Conservation (phyloP, 108 stramenopile species). For the Cylindrotheca fusiformis region DNA sequence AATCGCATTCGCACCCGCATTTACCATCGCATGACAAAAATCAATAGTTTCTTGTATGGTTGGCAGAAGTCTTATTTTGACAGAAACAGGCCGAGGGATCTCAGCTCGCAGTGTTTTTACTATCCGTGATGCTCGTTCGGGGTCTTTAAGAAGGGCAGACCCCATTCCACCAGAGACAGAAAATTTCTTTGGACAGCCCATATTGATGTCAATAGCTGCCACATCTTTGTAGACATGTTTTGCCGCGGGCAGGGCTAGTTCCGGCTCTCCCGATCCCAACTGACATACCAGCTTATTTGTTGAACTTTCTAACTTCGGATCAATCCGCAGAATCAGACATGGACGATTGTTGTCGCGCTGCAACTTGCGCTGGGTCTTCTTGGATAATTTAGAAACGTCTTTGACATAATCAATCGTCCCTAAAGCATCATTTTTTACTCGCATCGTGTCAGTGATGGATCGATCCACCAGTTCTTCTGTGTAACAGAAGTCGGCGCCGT, state of each 20-base stretch:
- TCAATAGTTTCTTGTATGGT: conserved; percentile 74
- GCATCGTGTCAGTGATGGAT: conserved; percentile 57
- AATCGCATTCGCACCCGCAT: conserved; percentile 93
- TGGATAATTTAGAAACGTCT: conserved; percentile 41
- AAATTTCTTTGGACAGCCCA: conserved; percentile 99
- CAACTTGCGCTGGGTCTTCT: conserved; percentile 53
- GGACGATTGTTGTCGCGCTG: conserved; percentile 41
- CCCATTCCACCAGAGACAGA: conserved; percentile 93
- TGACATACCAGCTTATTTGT: conserved; percentile 84
- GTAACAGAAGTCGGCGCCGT: conserved; percentile 91
- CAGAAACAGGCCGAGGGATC: conserved; percentile 72
- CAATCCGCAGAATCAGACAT: conserved; percentile 66
- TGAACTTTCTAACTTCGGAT: conserved; percentile 56
- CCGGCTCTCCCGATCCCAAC: conserved; percentile 87
- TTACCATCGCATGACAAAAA: conserved; percentile 71
- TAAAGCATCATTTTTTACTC: conserved; percentile 58
- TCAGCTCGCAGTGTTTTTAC: conserved; percentile 53
- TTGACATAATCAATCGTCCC: conserved; percentile 89
- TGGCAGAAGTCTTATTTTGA: conserved; percentile 92
- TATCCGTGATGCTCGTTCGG: conserved; percentile 67
- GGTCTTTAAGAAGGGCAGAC: conserved; percentile 80
- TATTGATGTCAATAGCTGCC: conserved; percentile 92
- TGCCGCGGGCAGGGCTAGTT: conserved; percentile 81
- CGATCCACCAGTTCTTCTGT: conserved; percentile 96
- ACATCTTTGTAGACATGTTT: conserved; percentile 77